Base-by-base conservation (phyloP, 768 basidiomycete species). In the Mrakia blollopis region DNA sequence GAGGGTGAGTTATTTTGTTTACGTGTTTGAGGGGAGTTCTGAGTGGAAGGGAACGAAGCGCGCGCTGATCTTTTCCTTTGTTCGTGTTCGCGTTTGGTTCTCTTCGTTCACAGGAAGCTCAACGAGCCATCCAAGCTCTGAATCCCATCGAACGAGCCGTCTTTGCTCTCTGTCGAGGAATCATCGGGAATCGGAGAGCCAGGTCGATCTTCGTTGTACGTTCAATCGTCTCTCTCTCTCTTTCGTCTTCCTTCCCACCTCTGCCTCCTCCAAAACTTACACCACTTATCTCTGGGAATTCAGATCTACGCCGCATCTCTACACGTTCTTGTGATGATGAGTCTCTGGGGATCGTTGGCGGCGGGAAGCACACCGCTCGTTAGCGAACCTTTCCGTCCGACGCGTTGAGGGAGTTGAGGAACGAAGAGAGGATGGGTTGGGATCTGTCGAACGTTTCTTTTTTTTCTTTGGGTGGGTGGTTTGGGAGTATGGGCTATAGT, bases 101-200 rank as follows among this genome's bases (percentile, higher is more conserved):
- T 50, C 7, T 21, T 32, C 68, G 16, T 63, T 39, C 23, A 62
- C 82, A 98, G 96, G 97, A 98, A 86, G 93, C 94, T 41, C 91
- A 92, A n/a, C 86, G 94, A 75, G 96, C 93, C 1, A 94, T 96
- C 74, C 90, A 93, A 80, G 91, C 90, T 37, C 87, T 98, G 61
- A 96, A 98, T 81, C 92, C 93, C 1, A 86, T 97, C 14, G 97
- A 99, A 83, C 88, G 94, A 30, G 90, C 90, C 25, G 90, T 97
- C 1, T 89, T 98, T 73, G 87, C 88, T 32, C 86, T 98, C 23
- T 96, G 97, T 0, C 89, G 91, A 70, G 87, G 89, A 16, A 90
- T 98, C 72, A 88, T 98, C 37, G 92, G 93, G 60, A 94, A 93
- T 82, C 91, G 94, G 39, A 88, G 93, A 23, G 90, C 94, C n/a